Base-by-base conservation (phyloP, 345 rosid genomes). In the Cochlearia excelsa region DNA sequence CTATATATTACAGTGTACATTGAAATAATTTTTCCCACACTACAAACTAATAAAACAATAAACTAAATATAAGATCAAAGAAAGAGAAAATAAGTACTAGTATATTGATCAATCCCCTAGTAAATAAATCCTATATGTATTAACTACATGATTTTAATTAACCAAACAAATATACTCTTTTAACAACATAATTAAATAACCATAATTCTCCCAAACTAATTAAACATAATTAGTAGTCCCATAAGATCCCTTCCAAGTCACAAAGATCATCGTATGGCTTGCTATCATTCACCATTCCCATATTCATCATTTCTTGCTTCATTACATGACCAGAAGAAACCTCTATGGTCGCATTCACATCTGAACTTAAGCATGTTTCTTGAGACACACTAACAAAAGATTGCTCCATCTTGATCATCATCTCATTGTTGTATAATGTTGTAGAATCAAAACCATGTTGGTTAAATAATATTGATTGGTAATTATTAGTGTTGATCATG, bases 331-430 rank as follows among this genome's bases (percentile, higher is more conserved):
- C 60, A 3, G 75, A 72, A 35, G 63, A 54, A 0, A 72, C 70
- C 37, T 72, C 75, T 5, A 35, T 52, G 56, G 51, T 43, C 23
- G 46, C 57, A 40, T 72, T 72, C 59, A 66, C 54, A 60, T 72
- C 75, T 35, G 75, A 59, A 61, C 75, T 72, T 8, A 60, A 26
- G 43, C 75, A 60, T 11, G 75, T 72, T 42, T 72, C 75, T 66
- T 72, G 75, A 27, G 70, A 72, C n/a, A 59, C 59, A 60, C 67
- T 72, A 8, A 72, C 63, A 42, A 54, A 63, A 4, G 71, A 66
- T 3, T 60, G 67, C 58, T 72, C 75, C 72, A 66, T 54, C 62
- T 72, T 72, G 71, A 59, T 41, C 72, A 53, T 61, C 26, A 39
- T 59, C 50, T 64, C 59, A 46, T 52, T 52, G 41, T 57, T 48